Conservation (phyloP, 371 early-diverging fungal species). For the Mucor irregularis region DNA sequence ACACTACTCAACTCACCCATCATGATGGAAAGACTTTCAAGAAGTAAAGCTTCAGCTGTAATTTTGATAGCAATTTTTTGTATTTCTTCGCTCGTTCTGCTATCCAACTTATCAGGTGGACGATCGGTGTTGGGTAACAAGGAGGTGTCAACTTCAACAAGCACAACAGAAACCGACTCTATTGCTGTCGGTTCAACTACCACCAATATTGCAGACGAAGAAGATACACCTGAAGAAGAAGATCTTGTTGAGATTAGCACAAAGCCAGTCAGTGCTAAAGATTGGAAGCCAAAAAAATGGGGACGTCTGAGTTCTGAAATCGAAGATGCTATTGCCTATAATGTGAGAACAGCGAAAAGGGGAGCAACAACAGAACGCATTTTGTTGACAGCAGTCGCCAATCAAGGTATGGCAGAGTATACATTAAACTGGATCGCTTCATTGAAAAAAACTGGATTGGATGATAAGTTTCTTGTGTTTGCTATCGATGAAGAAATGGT, state of each 20-base stretch:
- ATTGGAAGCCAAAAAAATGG: conserved; percentile 26
- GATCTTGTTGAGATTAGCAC: conserved; percentile 13
- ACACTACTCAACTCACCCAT: not conserved
- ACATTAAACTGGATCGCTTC: conserved; percentile 44
- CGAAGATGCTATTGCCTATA: conserved; percentile 12
- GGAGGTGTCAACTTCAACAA: not conserved
- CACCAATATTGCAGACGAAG: not conserved
- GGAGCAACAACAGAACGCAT: conserved; percentile 17
- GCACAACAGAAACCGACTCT: not conserved
- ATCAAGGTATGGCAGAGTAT: conserved; percentile 42
- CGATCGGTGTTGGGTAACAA: conserved; percentile 3
- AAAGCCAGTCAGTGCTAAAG: conserved; percentile 10
- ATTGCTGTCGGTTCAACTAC: no score
- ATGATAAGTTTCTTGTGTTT: conserved; percentile 38
- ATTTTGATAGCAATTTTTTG: conserved; percentile 13
- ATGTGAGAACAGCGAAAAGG: conserved; percentile 2
- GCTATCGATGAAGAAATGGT: conserved; percentile 36
- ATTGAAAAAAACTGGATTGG: conserved; percentile 25
- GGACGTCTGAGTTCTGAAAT: conserved; percentile 14
- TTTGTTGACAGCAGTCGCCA: conserved; percentile 36
- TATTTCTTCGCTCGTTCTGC: conserved; percentile 14
- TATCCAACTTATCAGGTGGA: conserved; percentile 12
- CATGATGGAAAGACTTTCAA: conserved; percentile 22
- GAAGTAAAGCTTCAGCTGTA: conserved; percentile 13
- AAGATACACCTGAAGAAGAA: conserved; percentile 13